phyloP scores from a whole-genome alignment of 2,329 filamentous ascomycete genomes.

The Colletotrichum costaricense region DNA sequence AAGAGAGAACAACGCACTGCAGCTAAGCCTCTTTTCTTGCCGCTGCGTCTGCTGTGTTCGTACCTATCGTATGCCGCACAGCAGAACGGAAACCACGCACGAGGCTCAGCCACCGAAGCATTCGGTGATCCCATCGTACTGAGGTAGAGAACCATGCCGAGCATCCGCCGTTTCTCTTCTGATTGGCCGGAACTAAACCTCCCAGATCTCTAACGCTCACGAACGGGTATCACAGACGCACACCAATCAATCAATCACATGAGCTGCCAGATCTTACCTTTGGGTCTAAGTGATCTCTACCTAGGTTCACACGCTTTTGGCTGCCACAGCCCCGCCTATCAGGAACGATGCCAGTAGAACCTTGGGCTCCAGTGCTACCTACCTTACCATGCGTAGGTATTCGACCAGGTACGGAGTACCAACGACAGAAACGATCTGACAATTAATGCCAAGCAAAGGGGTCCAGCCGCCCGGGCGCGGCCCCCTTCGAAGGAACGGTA shows the following conservation, averaged over 20 bases:
- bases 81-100: not conserved
- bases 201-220: not conserved
- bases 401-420: no score
- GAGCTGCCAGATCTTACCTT: not conserved
- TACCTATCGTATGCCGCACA: no score
- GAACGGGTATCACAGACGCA: not conserved
- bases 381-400: no score
- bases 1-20: not conserved
- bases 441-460: not conserved
- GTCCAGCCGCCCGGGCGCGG: not conserved
- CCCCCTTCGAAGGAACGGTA: not conserved
- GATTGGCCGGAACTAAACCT: not conserved
- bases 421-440: not conserved
- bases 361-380: no score
- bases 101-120: not conserved
- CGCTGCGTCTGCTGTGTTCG: no score
- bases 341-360: no score
- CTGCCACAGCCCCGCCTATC: no score
- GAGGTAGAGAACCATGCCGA: not conserved
- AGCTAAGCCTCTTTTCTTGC: not conserved
- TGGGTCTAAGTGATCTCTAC: no score
- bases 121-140: not conserved
- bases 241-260: not conserved
- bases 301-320: no score
- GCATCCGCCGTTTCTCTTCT: not conserved